phyloP scores from a whole-genome alignment of 345 rosid genomes.

The Streptanthus diversifolius region DNA sequence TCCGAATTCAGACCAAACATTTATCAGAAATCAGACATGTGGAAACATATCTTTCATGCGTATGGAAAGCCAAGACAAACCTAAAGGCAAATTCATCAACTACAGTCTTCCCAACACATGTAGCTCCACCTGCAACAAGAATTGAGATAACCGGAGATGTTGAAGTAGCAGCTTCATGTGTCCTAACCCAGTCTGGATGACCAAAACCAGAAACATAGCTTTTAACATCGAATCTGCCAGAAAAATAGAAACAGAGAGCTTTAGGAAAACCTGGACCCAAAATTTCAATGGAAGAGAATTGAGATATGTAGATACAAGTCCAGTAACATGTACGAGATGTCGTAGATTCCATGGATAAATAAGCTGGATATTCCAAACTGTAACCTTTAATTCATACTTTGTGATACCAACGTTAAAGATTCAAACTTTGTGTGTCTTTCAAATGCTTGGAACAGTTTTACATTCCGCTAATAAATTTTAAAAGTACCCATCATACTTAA shows the following conservation, averaged over 20 bases:
- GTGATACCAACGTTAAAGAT: not conserved
- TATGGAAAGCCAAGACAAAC: conserved; percentile 35
- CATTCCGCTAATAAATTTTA: not conserved
- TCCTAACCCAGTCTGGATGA: conserved; percentile 90
- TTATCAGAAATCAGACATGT: no score
- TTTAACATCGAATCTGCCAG: conserved; percentile 81
- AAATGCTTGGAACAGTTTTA: not conserved
- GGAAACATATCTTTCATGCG: no score
- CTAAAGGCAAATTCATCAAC: conserved; percentile 83
- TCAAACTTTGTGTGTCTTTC: not conserved
- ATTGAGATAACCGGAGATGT: conserved; percentile 60
- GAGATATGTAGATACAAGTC: not conserved
- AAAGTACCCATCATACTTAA: not conserved
- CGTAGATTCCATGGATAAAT: not conserved
- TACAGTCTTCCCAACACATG: conserved; percentile 86
- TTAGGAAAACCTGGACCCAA: not conserved
- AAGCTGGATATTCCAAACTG: not conserved
- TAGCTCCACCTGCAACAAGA: conserved; percentile 92
- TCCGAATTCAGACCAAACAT: not conserved
- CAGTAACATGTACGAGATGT: not conserved
- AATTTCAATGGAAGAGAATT: not conserved
- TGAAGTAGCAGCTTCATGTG: conserved; percentile 58
- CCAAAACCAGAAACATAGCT: conserved; percentile 88
- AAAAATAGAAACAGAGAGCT: not conserved
- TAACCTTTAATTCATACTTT: not conserved